phyloP scores from a whole-genome alignment of 768 basidiomycete genomes.

The Artomyces pyxidatus region DNA sequence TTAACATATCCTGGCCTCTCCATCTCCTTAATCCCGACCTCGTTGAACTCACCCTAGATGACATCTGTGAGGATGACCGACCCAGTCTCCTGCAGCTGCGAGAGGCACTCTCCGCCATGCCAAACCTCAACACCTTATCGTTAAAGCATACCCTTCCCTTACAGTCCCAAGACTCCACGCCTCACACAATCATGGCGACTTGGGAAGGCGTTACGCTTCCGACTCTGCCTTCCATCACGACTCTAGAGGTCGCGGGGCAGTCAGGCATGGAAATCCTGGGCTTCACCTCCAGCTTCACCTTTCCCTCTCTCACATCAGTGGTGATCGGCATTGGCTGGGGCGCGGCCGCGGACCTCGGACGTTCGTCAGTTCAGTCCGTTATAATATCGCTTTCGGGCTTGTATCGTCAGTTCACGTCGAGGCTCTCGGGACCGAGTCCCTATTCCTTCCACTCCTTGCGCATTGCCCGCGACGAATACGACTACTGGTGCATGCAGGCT shows the following conservation, averaged over 20 bases:
- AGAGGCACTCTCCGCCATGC: constrained; percentile 3
- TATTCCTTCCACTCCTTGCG: not conserved
- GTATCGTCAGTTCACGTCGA: not conserved
- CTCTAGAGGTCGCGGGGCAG: constrained; percentile 7
- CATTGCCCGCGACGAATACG: not conserved
- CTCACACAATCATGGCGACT: not conserved
- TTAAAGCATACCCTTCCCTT: constrained; percentile 11
- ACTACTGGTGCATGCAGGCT: not conserved
- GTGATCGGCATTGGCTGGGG: constrained; percentile 6
- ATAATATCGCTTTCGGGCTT: not conserved
- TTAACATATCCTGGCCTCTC: constrained; percentile 9
- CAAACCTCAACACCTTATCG: constrained; percentile 10
- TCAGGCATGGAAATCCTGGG: constrained; percentile 14
- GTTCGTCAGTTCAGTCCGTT: not conserved
- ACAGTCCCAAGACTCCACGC: constrained; percentile 1
- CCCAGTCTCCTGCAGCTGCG: constrained; percentile 5
- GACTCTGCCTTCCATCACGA: constrained; percentile 1
- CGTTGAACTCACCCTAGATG: constrained; percentile 12
- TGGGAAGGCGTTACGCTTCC: constrained; percentile 2
- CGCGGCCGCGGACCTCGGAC: constrained; percentile 9
- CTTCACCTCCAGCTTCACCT: constrained; percentile 4
- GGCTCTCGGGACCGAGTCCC: too few relatives aligned
- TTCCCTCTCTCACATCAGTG: constrained; percentile 4
- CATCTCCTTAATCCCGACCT: constrained; percentile 11
- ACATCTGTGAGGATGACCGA: constrained; percentile 2